These are phyloP conservation scores for Triticum urartu DNA, from an alignment of 176 grass and related monocot species.

Conservation along the genomic window DNA sequence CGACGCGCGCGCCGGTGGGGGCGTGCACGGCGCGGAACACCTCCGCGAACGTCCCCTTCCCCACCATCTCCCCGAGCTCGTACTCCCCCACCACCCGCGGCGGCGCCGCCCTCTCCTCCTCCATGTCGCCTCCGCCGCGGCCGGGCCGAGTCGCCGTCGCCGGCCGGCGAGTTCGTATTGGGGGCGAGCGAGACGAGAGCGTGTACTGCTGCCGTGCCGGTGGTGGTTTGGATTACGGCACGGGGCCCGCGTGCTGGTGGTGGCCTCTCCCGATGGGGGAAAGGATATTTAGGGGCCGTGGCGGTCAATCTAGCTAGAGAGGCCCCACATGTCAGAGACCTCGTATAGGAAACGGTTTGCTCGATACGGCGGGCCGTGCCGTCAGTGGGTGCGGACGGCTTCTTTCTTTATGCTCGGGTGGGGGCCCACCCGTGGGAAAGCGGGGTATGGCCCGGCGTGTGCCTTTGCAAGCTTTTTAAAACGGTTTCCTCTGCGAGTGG, in stretches of 20 bases:
- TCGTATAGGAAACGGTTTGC: neutral
- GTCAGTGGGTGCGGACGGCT: neutral
- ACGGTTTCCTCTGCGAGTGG: neutral
- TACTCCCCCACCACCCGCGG: constrained; percentile 48
- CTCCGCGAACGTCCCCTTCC: constrained; percentile 55
- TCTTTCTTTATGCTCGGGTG: neutral
- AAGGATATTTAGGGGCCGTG: constrained; percentile 25
- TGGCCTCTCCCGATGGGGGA: neutral
- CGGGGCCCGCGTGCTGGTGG: constrained; percentile 21
- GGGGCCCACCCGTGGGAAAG: neutral
- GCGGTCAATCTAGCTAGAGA: neutral
- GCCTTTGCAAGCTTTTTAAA: neutral
- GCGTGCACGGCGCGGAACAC: constrained; percentile 55
- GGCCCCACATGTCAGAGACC: constrained; percentile 11
- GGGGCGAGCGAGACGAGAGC: neutral
- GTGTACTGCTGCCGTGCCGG: neutral
- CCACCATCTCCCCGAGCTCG: constrained; percentile 41
- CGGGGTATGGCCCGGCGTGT: neutral
- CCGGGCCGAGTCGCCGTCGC: neutral
- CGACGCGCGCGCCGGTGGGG: constrained; percentile 42
- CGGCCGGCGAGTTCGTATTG: neutral
- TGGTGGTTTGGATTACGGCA: constrained; percentile 31
- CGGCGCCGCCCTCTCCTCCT: constrained; percentile 9
- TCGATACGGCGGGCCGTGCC: accelerated
- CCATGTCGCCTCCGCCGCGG: neutral